These are phyloP conservation scores for Monosporascus sp. DNA, from an alignment of 2,329 filamentous ascomycete species.

Conservation along the genomic window DNA sequence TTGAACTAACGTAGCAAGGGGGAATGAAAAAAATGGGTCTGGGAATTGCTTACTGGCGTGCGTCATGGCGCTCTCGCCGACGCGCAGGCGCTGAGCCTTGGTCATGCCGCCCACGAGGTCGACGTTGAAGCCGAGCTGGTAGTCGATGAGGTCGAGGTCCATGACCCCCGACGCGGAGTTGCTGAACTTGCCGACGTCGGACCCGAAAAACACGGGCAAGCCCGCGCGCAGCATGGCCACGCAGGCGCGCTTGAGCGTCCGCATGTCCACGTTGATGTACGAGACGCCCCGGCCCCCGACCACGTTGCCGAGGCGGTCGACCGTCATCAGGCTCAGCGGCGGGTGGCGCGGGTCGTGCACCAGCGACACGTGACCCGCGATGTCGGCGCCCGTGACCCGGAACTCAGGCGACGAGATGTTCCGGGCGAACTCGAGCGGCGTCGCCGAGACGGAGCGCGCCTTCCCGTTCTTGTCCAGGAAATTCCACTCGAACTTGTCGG, in stretches of 20 bases:
- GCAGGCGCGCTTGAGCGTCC: conserved; percentile 64
- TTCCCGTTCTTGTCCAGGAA: conserved; percentile 67
- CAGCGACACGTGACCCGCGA: conserved; percentile 70
- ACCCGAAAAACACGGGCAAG: conserved; percentile 82
- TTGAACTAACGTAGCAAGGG: too few relatives aligned
- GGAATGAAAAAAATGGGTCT: too few relatives aligned
- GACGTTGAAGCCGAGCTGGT: conserved; percentile 78
- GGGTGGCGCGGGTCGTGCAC: conserved; percentile 81
- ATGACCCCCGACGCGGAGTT: conserved; percentile 67
- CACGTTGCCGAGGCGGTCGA: conserved; percentile 75
- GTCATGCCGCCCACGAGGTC: conserved; percentile 56
- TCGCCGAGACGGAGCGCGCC: conserved; percentile 56
- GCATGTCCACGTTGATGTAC: conserved; percentile 79
- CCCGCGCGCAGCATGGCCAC: conserved; percentile 74
- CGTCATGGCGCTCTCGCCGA: conserved; percentile 78
- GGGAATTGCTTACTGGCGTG: conserved; percentile 54
- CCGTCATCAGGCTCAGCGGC: conserved; percentile 67
- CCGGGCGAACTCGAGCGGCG: conserved; percentile 66
- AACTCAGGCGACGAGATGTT: conserved; percentile 59
- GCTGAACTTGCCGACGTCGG: conserved; percentile 79
- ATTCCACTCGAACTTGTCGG: conserved; percentile 71
- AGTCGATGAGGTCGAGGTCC: conserved; percentile 73
- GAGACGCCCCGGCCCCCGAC: conserved; percentile 69
- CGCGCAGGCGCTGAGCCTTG: conserved; percentile 69
- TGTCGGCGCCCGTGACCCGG: conserved; percentile 53